phyloP scores from a whole-genome alignment of 352 stramenopile genomes.

The Phytophthora hybrid region DNA sequence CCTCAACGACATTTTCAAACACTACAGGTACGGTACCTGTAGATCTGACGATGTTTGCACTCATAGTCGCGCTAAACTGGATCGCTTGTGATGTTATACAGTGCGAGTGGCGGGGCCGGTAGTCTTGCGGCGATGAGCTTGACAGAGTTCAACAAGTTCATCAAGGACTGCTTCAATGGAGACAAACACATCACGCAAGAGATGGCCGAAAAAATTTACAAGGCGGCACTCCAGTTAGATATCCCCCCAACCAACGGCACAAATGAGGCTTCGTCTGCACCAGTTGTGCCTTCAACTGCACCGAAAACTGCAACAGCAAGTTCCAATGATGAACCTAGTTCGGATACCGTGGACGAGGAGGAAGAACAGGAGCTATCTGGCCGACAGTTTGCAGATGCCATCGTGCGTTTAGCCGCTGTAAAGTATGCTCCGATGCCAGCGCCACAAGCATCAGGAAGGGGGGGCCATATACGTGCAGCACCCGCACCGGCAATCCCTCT shows the following conservation, averaged over 20 bases:
- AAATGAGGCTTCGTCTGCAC: not conserved
- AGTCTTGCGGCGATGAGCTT: constrained; percentile 80
- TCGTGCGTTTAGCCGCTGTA: constrained; percentile 63
- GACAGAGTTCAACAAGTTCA: constrained; percentile 78
- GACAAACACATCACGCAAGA: constrained; percentile 55
- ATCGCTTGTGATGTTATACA: constrained; percentile 24
- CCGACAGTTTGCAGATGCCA: constrained; percentile 70
- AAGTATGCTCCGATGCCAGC: constrained; percentile 50
- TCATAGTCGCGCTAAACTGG: not conserved
- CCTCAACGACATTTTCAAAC: constrained; percentile 84
- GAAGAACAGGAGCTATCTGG: constrained; percentile 60
- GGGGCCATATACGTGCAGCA: constrained; percentile 15
- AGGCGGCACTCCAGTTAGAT: constrained; percentile 32
- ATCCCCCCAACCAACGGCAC: not conserved
- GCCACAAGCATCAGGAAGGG: constrained; percentile 16
- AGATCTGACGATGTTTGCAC: not conserved
- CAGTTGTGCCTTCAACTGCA: not conserved
- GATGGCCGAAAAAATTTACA: constrained; percentile 61
- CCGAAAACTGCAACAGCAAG: not conserved
- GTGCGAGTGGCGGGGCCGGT: constrained; percentile 64
- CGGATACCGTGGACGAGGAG: constrained; percentile 8
- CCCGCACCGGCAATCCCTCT: constrained; percentile 37
- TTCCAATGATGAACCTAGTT: not conserved
- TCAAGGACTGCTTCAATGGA: constrained; percentile 66
- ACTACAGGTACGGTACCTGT: constrained; percentile 63